Percentiles rank a stretch among this genome's conserved stretches.
Evolutionary conservation across 768 basidiomycete genomes (phyloP).

Genomic region (Mycena latifolia): DNA sequence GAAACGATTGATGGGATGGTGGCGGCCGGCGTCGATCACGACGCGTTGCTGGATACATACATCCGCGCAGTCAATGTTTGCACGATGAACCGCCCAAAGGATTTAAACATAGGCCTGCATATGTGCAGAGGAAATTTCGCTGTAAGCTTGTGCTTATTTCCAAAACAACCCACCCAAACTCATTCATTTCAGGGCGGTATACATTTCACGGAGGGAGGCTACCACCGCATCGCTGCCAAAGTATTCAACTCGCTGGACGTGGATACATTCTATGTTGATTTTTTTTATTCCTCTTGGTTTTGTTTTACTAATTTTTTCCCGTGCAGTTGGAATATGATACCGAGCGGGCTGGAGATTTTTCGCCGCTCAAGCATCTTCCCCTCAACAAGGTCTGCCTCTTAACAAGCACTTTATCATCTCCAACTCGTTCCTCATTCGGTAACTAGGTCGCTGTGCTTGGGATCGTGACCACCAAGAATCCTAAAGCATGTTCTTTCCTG

Average conservation of each 20-base stretch:
- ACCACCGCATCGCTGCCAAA: conserved; percentile 65
- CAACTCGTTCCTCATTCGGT: too few species aligned
- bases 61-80: conserved; percentile 73
- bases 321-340: conserved; percentile 73
- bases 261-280: conserved; percentile 63
- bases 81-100: conserved; percentile 63
- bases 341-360: conserved; percentile 71
- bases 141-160: conserved; percentile 43
- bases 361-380: conserved; percentile 66
- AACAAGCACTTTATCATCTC: too few species aligned
- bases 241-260: conserved; percentile 72
- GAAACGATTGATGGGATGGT: conserved; percentile 66
- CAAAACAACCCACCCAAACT: conserved; percentile 4
- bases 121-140: conserved; percentile 70
- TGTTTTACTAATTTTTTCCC: conserved; percentile 26
- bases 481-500: conserved; percentile 48
- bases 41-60: conserved; percentile 75
- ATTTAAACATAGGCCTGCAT: conserved; percentile 69
- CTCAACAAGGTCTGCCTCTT: conserved; percentile 58
- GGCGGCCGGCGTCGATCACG: conserved; percentile 70
- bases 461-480: conserved; percentile 61
- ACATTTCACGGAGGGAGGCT: conserved; percentile 73
- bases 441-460: conserved; percentile 63
- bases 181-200: conserved; percentile 48
- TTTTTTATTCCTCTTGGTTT: conserved; percentile 3